phyloP scores from a whole-genome alignment of 140 eudicot species.

The Anethum foeniculum region DNA sequence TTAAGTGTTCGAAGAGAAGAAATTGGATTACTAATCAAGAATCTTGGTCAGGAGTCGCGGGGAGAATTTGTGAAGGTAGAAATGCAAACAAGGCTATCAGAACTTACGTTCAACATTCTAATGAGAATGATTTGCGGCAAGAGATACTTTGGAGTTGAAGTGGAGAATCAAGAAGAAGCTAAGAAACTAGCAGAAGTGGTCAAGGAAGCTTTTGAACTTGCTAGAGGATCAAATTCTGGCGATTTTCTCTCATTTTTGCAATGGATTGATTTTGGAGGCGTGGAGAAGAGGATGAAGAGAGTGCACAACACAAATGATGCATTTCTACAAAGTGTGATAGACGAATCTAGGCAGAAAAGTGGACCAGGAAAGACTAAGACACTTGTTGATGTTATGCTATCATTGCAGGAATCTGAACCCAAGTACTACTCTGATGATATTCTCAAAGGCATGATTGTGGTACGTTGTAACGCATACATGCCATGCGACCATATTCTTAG shows the following conservation, averaged over 20 bases:
- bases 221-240: constrained; percentile 23
- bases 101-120: constrained; percentile 27
- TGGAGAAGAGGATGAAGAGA: constrained; percentile 31
- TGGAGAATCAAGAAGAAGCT: constrained; percentile 27
- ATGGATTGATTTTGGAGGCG: constrained; percentile 27
- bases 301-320: constrained; percentile 22
- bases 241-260: constrained; percentile 33
- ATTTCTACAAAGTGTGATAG: constrained; percentile 30
- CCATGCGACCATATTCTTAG: neutral
- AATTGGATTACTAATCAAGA: constrained; percentile 18
- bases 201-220: constrained; percentile 20
- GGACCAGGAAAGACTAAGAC: constrained; percentile 17
- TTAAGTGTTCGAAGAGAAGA: constrained; percentile 23
- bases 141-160: constrained; percentile 35
- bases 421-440: constrained; percentile 28
- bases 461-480: neutral
- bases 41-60: neutral
- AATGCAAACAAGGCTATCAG: constrained; percentile 20
- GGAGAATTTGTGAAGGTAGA: constrained; percentile 12
- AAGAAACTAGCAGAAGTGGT: constrained; percentile 21
- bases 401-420: constrained; percentile 30
- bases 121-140: constrained; percentile 36
- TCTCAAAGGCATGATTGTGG: constrained; percentile 34
- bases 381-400: constrained; percentile 27
- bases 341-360: constrained; percentile 19